phyloP scores from a whole-genome alignment of 1,139 yeast species.

The Candida glucosophila region DNA sequence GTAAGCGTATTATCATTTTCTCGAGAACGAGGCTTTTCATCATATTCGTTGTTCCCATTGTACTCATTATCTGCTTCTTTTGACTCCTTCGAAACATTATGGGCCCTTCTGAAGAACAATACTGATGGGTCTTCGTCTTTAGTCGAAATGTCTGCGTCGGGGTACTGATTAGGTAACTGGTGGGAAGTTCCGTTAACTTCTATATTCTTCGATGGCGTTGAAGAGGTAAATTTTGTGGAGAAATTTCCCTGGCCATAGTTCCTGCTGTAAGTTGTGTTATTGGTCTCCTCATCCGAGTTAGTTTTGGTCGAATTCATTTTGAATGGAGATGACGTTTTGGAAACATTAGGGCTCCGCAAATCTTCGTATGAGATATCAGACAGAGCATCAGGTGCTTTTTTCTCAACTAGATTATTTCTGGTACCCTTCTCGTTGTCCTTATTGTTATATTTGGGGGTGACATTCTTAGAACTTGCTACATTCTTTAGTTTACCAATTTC shows the following conservation, averaged over 20 bases:
- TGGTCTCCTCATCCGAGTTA: constrained; percentile 6
- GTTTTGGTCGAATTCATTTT: constrained; percentile 4
- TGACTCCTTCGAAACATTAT: too few species aligned
- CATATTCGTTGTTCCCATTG: too few species aligned
- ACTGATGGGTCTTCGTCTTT: constrained; percentile 1
- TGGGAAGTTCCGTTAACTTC: constrained; percentile 13
- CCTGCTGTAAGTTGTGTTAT: constrained; percentile 3
- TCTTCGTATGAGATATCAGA: constrained; percentile 4
- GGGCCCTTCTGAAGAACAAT: too few species aligned
- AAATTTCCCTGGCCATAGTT: constrained; percentile 9
- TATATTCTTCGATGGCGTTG: constrained; percentile 5
- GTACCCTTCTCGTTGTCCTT: constrained; percentile 1
- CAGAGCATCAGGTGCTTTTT: constrained; percentile 1
- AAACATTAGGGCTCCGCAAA: constrained; percentile 4
- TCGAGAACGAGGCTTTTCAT: too few species aligned
- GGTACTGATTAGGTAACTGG: constrained; percentile 40
- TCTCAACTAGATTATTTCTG: not conserved
- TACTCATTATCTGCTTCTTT: too few species aligned
- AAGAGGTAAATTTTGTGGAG: constrained; percentile 9
- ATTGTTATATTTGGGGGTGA: constrained; percentile 1
- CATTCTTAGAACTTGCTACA: constrained; percentile 1
- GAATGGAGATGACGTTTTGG: constrained; percentile 4
- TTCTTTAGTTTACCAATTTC: constrained; percentile 67
- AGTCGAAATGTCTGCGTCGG: constrained; percentile 37
- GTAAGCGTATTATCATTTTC: too few species aligned